These are phyloP conservation scores for Camellia sinensis DNA, from an alignment of 148 eudicot species.

Conservation along the genomic window DNA sequence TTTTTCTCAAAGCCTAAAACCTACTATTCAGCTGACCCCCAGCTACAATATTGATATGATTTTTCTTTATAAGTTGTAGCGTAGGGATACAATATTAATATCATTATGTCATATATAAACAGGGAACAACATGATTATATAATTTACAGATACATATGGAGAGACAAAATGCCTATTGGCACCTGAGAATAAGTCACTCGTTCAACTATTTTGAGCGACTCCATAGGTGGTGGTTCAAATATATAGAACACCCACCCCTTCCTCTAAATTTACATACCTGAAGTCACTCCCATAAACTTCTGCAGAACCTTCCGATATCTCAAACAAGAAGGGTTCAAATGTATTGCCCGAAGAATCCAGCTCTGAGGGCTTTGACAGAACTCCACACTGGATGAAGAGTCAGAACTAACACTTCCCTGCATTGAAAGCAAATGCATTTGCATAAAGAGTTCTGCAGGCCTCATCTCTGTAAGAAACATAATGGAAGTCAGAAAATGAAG, in stretches of 20 bases:
- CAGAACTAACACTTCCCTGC: conserved; percentile 26
- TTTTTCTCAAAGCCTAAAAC: too few relatives aligned
- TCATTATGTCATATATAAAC: too few relatives aligned
- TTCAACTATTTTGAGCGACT: not conserved
- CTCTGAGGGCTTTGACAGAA: conserved; percentile 34
- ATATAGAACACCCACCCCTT: too few relatives aligned
- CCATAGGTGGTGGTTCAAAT: not conserved
- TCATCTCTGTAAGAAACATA: conserved; percentile 40
- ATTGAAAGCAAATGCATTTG: conserved; percentile 83
- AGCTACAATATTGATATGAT: too few relatives aligned
- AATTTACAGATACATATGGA: too few relatives aligned
- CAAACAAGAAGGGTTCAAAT: conserved; percentile 71
- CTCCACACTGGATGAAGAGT: conserved; percentile 28
- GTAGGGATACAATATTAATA: too few relatives aligned
- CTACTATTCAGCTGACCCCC: too few relatives aligned
- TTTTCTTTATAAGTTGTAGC: too few relatives aligned
- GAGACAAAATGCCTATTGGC: not conserved
- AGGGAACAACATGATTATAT: too few relatives aligned
- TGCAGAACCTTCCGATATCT: conserved; percentile 75
- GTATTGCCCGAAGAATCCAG: conserved; percentile 79
- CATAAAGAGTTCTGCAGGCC: conserved; percentile 73
- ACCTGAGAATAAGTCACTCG: not conserved
- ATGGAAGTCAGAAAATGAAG: not conserved
- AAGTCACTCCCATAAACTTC: conserved; percentile 33
- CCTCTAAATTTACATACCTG: not conserved